These are phyloP conservation scores for Camelina laxa DNA, from an alignment of 345 rosid species.

Conservation along the genomic window DNA sequence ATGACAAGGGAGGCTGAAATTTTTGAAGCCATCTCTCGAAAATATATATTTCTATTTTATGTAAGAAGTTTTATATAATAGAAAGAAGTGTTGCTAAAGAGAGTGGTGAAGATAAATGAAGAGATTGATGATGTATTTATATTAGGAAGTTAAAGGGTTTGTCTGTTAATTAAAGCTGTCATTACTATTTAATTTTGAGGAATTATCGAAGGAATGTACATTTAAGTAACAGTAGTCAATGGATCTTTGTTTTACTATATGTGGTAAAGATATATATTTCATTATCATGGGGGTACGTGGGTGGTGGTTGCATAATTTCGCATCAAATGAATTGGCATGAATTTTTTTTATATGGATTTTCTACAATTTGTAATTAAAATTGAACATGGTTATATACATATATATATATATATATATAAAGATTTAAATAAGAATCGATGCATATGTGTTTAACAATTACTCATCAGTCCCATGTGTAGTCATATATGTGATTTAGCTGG, in stretches of 20 bases:
- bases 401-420: no score
- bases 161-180: conserved; percentile 21
- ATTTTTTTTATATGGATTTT: neutral
- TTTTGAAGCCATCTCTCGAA: conserved; percentile 37
- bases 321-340: neutral
- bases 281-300: neutral
- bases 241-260: neutral
- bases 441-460: conserved; percentile 18
- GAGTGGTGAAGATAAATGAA: conserved; percentile 28
- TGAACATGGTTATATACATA: neutral
- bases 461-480: conserved; percentile 5
- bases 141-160: neutral
- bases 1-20: conserved; percentile 27
- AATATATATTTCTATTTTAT: neutral
- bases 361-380: neutral
- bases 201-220: neutral
- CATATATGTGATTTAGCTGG: conserved; percentile 10
- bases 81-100: conserved; percentile 18
- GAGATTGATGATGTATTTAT: conserved; percentile 14
- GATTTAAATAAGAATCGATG: conserved; percentile 8
- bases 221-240: neutral
- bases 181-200: neutral
- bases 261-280: neutral
- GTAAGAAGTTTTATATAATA: neutral
- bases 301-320: no score